Evolutionary conservation across 2,329 filamentous ascomycete species (phyloP), one percentile per base, ranked within the genome.

Genomic region (Aureobasidium sp.): DNA sequence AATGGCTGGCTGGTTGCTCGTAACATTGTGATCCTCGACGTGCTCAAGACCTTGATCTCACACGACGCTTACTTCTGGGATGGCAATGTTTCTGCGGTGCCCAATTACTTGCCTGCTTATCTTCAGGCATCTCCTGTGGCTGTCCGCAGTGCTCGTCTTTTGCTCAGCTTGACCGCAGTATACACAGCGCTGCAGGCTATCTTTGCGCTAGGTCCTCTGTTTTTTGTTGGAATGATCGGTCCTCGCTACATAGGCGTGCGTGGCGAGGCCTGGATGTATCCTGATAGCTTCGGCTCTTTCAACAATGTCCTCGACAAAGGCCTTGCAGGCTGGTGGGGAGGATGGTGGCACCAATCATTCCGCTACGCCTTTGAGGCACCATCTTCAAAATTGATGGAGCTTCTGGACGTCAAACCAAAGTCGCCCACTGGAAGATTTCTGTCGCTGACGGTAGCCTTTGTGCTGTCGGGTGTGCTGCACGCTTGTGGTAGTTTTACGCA

Each of bases 311-410:
- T 84, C 10, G 80, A 89, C 57, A 74, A 80, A 55, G 90, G 91
- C 0, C 73, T 96, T 2, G 77, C 79, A 1, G 90, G 90, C 1
- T 86, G 85, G 70, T 97, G 91, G 91, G 84, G 86, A 39, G 76
- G 74, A 19, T 91, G 83, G 77, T 96, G 91, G 91, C 91, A 97
- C 67, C 90, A 96, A 69, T 84, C 85, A 2, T 94, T 95, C 70
- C 85, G 90, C 1, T 78, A 82, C 53, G 81, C 80, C 2, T 90
- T 91, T 63, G 70, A 79, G 34, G 77, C 81, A 3, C 84, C 85
- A 0, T 71, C 77, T 0, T 68, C 67, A 2, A 79, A 72, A 61
- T 61, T 85, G 0, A 59, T 70, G 21, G 56, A 62, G 12, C 3
- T 51, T 0, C 22, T 69, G 2, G 57, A 62, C 0, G 56, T 71